Evolutionary conservation across 78 protist genomes (phyloP).

Genomic region (Mastigamoeba balamuthi): DNA sequence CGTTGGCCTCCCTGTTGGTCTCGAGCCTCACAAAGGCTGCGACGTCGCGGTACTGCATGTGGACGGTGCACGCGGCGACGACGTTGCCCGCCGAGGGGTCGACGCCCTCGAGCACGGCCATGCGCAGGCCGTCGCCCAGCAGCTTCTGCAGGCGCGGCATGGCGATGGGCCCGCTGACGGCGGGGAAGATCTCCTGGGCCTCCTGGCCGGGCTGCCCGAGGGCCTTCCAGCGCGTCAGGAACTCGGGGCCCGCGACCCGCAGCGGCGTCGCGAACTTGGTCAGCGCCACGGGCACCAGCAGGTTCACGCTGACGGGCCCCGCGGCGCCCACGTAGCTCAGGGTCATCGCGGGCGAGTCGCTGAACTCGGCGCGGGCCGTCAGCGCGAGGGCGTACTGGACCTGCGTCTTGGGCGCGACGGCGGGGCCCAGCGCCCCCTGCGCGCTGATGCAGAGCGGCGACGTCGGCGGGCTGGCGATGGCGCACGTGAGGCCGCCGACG

Average conservation of each 20-base stretch:
- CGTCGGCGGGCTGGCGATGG: slow-evolving; percentile 1
- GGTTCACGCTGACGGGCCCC: slow-evolving; percentile 10
- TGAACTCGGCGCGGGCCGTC: slow-evolving; percentile 16
- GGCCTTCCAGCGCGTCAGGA: slow-evolving; percentile 42
- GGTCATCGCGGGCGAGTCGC: slow-evolving; percentile 20
- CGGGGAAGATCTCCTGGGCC: slow-evolving; percentile 34
- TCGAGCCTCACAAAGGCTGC: slow-evolving; percentile 51
- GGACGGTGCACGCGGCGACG: slow-evolving; percentile 52
- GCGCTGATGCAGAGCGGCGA: slow-evolving; percentile 1
- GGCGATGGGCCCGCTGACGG: slow-evolving; percentile 31
- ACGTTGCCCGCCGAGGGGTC: slow-evolving; percentile 68
- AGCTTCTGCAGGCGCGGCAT: neutral
- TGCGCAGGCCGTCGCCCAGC: neutral
- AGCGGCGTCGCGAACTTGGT: slow-evolving; percentile 43
- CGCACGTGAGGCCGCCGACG: slow-evolving; percentile 5
- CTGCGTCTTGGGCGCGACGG: slow-evolving; percentile 44
- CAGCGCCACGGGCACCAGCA: slow-evolving; percentile 35
- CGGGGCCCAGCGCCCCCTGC: slow-evolving; percentile 42
- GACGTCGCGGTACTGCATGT: slow-evolving; percentile 16
- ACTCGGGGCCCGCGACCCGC: slow-evolving; percentile 20
- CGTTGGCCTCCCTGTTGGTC: slow-evolving; percentile 44
- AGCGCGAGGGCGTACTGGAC: slow-evolving; percentile 36
- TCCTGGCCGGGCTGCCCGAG: slow-evolving; percentile 38
- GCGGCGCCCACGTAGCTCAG: slow-evolving; percentile 32
- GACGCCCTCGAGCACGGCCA: slow-evolving; percentile 22